Evolutionary conservation across 768 basidiomycete genomes (phyloP), one percentile per base, ranked within the genome.

Genomic region (Suillus hirtellus): DNA sequence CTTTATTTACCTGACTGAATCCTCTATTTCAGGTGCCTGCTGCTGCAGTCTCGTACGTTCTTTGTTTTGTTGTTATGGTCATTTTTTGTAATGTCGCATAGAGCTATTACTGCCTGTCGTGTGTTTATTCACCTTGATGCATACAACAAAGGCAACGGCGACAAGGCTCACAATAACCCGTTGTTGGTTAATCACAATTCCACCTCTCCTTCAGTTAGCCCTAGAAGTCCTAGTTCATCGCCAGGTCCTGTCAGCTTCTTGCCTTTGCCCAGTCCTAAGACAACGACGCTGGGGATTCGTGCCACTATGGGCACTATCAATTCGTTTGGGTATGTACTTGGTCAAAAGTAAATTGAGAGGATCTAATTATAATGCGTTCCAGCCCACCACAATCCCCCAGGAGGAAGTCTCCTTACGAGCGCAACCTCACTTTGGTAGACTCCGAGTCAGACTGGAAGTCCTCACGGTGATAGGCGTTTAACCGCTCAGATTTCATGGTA

Each of bases 121-220:
- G 83, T 86, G 35, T 89, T 90, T 52, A 87, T 89, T 71, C 81
- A 87, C 64, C 77, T 90, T 27, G 80, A 84, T 43, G 86, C 87
- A 60, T 87, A 84, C 66, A 82, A 76, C 66, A 49, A 75, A 68
- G 61, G 55, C 55, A 27, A 27, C 17, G 10, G 42, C 24, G 37
- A 43, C 8, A 42, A 42, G 17, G 27, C 8, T 42, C 56, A 14
- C 40, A 58, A 58, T 19, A 58, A 69, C 59, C 58, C 31, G 40
- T 12, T 27, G 5, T 21, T 19, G 31, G 21, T 31, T 37, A 27
- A 63, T 44, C 60, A 60, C 24, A 24, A 61, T 47, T 21, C 37
- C 31, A 37, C 17, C 4, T n/a, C 59, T 34, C 21, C 62, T 35
- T 12, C 49, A 15, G 24, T 61, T 31, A 14, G 40, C 31, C 62